Evolutionary conservation across 345 rosid species (phyloP), one percentile per base, ranked within the genome.

Genomic region (Populus pruinosa): DNA sequence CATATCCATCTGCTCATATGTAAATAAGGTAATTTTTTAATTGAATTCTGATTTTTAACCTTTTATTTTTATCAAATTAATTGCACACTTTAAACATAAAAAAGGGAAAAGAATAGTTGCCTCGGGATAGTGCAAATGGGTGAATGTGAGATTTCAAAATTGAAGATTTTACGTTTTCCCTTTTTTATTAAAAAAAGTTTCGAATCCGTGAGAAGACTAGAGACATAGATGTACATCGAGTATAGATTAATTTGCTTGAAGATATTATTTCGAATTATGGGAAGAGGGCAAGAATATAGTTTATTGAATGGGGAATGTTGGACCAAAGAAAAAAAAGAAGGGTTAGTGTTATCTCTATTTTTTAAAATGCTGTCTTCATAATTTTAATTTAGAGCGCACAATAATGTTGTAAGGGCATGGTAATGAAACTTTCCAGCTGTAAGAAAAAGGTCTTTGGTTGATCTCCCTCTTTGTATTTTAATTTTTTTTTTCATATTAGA

Each of bases 1-100:
- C 67, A 80, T 92, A 70, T 75, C 77, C 67, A 78, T 75, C 74
- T 91, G 91, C 85, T 79, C 92, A 66, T 81, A 78, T 79, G 90
- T 92, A 82, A 87, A 88, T 83, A 88, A 88, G 93, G 98, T 91
- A 78, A 49, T 11, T 70, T 12, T 33, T 71, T 6, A 41, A 35
- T 11, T 18, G 67, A 13, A 12, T 16, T 29, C 61, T 33, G 18
- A 41, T 33, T 39, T 31, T 4, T 10, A 9, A 4, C 10, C 18
- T 65, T 63, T 44, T 5, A 23, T 9, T 43, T 1, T 18, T 6
- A 35, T 10, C 43, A 2, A 17, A n/a, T 20, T 67, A 33, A 11
- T 9, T 67, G n/a, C 16, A 17, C 12, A 0, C 12, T 8, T 56
- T n/a, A 3, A n/a, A 59, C 47, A 41, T 41, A 9, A 10, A 41